Evolutionary conservation across 75 land plant species (phyloP).

Genomic region (Larix kaempferi): DNA sequence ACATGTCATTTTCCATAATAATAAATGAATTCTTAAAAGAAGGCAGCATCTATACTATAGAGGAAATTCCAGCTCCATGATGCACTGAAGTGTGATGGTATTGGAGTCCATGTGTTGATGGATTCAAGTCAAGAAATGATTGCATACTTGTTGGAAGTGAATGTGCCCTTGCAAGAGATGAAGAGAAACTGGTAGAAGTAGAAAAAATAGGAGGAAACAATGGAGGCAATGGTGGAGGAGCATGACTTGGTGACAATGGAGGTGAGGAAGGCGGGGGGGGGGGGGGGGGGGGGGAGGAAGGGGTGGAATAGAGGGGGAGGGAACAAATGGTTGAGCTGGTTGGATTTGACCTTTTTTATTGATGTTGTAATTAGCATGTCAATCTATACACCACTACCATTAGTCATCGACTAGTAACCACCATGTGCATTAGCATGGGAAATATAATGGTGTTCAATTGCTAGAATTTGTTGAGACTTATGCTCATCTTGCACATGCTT

Average conservation of each 20-base stretch:
- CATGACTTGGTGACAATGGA: neutral
- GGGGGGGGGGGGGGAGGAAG: conserved; percentile 33
- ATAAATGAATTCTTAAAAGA: no score
- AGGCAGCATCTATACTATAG: no score
- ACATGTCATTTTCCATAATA: no score
- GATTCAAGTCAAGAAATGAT: conserved; percentile 8
- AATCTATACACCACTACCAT: neutral
- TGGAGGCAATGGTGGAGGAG: conserved; percentile 12
- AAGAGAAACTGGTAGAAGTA: neutral
- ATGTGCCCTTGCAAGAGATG: neutral
- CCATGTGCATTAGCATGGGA: neutral
- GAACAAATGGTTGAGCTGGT: conserved; percentile 1
- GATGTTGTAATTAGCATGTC: neutral
- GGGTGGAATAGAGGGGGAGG: conserved; percentile 24
- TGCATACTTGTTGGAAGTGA: conserved; percentile 8
- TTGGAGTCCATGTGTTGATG: conserved; percentile 9
- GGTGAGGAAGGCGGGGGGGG: conserved; percentile 23
- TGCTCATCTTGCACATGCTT: neutral
- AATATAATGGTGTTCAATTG: neutral
- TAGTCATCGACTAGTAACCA: neutral
- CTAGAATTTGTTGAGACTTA: neutral
- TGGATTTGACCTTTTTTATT: conserved; percentile 2
- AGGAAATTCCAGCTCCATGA: neutral
- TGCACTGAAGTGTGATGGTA: neutral
- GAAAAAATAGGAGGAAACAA: conserved; percentile 15